Percentiles rank a stretch among this genome's conserved stretches.
These are phyloP conservation scores for Aspergillus sparsus DNA, from an alignment of 495 filamentous ascomycete genomes.

Conservation along the genomic window DNA sequence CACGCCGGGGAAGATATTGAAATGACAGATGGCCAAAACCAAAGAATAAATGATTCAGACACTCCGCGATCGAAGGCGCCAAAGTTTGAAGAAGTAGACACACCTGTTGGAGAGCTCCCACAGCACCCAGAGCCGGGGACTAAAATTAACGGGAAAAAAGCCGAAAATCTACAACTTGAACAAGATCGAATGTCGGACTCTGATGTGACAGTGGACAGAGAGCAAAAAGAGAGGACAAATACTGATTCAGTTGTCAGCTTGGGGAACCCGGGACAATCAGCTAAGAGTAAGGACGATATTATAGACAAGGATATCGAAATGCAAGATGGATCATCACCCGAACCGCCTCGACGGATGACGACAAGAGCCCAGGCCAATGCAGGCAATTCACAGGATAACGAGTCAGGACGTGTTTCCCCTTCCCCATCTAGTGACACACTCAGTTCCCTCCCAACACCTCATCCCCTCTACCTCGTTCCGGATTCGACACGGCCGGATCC, in stretches of 20 bases:
- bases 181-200: constrained; percentile 14
- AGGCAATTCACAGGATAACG: constrained; percentile 34
- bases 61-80: constrained; percentile 27
- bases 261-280: constrained; percentile 4
- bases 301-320: constrained; percentile 40
- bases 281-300: constrained; percentile 22
- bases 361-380: constrained; percentile 67
- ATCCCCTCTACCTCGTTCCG: constrained; percentile 83
- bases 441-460: constrained; percentile 58
- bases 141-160: constrained; percentile 20
- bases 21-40: constrained; percentile 43
- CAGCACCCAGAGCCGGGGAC: constrained; percentile 32
- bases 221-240: constrained; percentile 20
- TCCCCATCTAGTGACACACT: constrained; percentile 52
- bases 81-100: constrained; percentile 46
- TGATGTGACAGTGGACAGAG: constrained; percentile 15
- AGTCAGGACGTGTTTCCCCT: constrained; percentile 40
- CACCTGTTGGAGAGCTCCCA: constrained; percentile 40
- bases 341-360: constrained; percentile 65
- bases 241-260: constrained; percentile 6
- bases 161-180: constrained; percentile 7
- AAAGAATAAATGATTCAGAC: constrained; percentile 4
- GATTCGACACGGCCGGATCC: constrained; percentile 68
- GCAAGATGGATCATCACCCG: constrained; percentile 39
- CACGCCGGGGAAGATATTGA: constrained; percentile 38